A percentile compares a stretch with the other conserved stretches of the same genome.
phyloP scores from a whole-genome alignment of 2,329 filamentous ascomycete genomes.

The Akanthomyces dipterigenus region DNA sequence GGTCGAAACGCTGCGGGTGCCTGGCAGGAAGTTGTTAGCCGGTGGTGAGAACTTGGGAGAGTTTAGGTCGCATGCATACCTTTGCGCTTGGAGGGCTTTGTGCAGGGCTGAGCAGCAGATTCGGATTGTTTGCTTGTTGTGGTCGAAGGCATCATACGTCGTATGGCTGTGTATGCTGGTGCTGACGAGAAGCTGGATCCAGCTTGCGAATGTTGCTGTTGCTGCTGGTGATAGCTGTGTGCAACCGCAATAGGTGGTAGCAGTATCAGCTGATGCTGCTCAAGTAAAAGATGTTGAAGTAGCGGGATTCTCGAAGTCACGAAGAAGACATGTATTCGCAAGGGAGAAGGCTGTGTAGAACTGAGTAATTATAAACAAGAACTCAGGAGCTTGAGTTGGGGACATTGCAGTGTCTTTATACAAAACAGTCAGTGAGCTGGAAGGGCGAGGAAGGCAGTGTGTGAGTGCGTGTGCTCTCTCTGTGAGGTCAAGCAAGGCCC shows the following conservation, averaged over 20 bases:
- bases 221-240: background rate
- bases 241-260: slow-evolving; percentile 13
- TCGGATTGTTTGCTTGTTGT: slow-evolving; percentile 33
- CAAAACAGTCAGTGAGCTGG: background rate
- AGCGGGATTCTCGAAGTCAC: background rate
- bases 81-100: slow-evolving; percentile 39
- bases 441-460: background rate
- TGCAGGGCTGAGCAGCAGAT: slow-evolving; percentile 32
- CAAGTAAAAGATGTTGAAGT: background rate
- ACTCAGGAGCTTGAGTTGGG: background rate
- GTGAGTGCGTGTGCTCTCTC: no score
- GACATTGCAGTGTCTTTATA: slow-evolving; percentile 6
- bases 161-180: slow-evolving; percentile 6
- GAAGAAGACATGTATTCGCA: background rate
- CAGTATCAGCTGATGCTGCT: background rate
- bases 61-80: slow-evolving; percentile 25
- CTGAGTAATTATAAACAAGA: slow-evolving; percentile 7
- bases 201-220: background rate
- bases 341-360: background rate
- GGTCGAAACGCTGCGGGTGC: slow-evolving; percentile 73
- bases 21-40: slow-evolving; percentile 24
- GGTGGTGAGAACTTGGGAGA: background rate
- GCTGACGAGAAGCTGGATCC: slow-evolving; percentile 4
- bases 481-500: background rate
- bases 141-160: slow-evolving; percentile 8